Conservation (phyloP, 345 rosid species). For the Gossypium mustelinum region DNA sequence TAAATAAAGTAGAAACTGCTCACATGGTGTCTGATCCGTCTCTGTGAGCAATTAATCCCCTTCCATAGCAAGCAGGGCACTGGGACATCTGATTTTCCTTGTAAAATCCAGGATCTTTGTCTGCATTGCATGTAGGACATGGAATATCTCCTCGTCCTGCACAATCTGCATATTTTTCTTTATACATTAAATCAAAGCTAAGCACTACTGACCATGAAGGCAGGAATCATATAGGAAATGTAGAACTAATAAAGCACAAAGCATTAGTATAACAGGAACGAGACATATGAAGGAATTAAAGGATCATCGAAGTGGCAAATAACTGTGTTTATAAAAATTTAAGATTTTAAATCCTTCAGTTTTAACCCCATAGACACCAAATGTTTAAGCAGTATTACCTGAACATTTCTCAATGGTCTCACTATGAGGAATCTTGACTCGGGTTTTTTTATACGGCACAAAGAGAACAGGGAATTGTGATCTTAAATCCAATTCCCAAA, state of each 20-base stretch:
- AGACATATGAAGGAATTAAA: background rate
- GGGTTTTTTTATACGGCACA: constrained; percentile 54
- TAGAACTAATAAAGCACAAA: background rate
- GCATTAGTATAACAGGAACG: background rate
- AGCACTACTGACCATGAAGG: background rate
- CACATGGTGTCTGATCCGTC: constrained; percentile 44
- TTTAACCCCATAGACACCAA: background rate
- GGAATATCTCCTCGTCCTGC: constrained; percentile 59
- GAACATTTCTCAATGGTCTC: constrained; percentile 73
- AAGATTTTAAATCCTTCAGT: background rate
- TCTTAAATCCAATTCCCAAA: constrained; percentile 77
- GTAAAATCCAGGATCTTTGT: constrained; percentile 71
- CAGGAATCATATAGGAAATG: background rate
- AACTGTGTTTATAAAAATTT: background rate
- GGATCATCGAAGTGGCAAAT: background rate
- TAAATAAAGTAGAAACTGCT: constrained; percentile 11
- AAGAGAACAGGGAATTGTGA: constrained; percentile 79
- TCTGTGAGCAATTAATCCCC: constrained; percentile 87
- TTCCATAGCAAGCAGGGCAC: constrained; percentile 68
- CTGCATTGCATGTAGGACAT: constrained; percentile 67
- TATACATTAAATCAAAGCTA: constrained; percentile 19
- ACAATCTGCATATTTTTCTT: constrained; percentile 46
- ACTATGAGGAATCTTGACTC: constrained; percentile 53
- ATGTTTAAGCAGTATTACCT: constrained; percentile 33
- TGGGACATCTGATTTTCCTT: constrained; percentile 60